A percentile compares a stretch with the other conserved stretches of the same genome.
Evolutionary conservation across 163 green algal genomes (phyloP).

Genomic region (Prototheca wickerhamii): DNA sequence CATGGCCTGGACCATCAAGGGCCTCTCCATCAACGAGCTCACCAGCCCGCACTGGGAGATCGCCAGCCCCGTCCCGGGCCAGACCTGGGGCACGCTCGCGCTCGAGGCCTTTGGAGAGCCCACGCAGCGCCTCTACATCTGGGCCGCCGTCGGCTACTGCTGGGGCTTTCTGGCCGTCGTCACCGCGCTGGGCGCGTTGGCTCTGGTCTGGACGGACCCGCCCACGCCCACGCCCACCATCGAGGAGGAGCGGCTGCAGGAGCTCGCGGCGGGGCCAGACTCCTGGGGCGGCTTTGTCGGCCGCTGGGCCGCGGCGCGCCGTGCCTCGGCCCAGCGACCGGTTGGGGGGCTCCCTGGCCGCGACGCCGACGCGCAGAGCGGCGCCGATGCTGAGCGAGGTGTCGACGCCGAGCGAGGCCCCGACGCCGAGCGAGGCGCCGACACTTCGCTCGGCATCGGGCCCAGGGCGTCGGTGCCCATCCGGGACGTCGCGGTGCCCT

Average conservation of each 20-base stretch:
- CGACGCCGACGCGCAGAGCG: too few species aligned
- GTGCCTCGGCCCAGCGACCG: too few species aligned
- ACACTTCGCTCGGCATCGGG: too few species aligned
- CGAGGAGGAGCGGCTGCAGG: not conserved
- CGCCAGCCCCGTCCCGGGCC: not conserved
- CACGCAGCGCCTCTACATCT: constrained; percentile 34
- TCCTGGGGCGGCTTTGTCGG: too few species aligned
- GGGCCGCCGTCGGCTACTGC: constrained; percentile 30
- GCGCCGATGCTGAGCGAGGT: too few species aligned
- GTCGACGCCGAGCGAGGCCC: too few species aligned
- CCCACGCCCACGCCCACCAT: constrained; percentile 22
- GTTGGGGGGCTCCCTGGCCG: too few species aligned
- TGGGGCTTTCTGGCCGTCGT: constrained; percentile 23
- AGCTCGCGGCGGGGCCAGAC: not conserved
- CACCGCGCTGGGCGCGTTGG: constrained; percentile 9
- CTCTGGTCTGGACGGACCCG: constrained; percentile 26
- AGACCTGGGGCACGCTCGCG: not conserved
- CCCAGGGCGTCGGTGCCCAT: not conserved
- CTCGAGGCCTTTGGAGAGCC: constrained; percentile 7
- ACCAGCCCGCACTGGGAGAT: constrained; percentile 8
- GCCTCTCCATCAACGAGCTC: constrained; percentile 42
- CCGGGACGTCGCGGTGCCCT: constrained; percentile 25
- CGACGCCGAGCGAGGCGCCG: too few species aligned
- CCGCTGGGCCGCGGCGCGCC: too few species aligned
- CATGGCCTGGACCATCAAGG: constrained; percentile 32